These are phyloP conservation scores for Pichia scutulata DNA, from an alignment of 805 yeast genomes.

Conservation along the genomic window DNA sequence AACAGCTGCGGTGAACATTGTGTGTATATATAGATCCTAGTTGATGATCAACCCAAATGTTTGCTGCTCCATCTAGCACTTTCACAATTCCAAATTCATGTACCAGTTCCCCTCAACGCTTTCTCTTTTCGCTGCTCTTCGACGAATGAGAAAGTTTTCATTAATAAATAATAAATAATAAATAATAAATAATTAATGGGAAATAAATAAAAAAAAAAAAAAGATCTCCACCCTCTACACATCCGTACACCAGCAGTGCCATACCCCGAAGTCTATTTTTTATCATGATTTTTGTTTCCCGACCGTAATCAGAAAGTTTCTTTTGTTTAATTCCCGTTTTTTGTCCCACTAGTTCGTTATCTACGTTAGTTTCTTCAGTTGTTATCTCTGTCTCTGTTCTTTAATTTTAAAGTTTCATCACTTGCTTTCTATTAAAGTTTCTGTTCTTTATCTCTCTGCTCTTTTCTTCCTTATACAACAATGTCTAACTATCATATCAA, in stretches of 20 bases:
- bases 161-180: neutral
- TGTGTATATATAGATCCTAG: neutral
- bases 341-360: too few relatives aligned
- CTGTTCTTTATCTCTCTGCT: neutral
- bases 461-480: neutral
- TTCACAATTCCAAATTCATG: neutral
- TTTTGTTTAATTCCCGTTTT: too few relatives aligned
- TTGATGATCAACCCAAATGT: neutral
- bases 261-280: too few relatives aligned
- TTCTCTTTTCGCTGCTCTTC: neutral
- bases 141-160: neutral
- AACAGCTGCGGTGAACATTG: slow-evolving; percentile 1
- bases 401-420: too few relatives aligned
- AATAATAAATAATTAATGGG: too few relatives aligned
- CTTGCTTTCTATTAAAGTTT: too few relatives aligned
- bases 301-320: too few relatives aligned
- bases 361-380: too few relatives aligned
- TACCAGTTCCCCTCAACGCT: neutral
- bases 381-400: too few relatives aligned
- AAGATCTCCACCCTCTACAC: too few relatives aligned
- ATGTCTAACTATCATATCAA: slow-evolving; percentile 18
- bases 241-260: neutral
- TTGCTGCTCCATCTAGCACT: neutral
- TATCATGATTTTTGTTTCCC: too few relatives aligned
- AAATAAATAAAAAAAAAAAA: neutral